phyloP scores from a whole-genome alignment of 352 stramenopile genomes.

The Globisporangium takayamanum region DNA sequence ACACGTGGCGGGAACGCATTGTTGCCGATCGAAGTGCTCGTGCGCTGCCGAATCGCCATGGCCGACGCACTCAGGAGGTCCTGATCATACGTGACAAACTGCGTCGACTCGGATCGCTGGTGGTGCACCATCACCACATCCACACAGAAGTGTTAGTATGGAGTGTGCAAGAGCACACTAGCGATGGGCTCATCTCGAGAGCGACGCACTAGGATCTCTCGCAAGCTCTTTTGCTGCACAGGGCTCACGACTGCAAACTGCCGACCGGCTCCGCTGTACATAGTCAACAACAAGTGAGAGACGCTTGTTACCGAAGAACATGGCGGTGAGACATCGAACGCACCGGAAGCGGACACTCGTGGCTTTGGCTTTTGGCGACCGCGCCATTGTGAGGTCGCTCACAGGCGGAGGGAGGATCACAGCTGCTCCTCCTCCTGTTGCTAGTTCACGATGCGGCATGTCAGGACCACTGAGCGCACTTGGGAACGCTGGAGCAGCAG shows the following conservation, averaged over 20 bases:
- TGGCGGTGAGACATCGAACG: background rate
- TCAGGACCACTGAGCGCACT: slow-evolving; percentile 2
- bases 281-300: background rate
- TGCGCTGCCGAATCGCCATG: slow-evolving; percentile 43
- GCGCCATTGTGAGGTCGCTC: slow-evolving; percentile 19
- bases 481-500: slow-evolving; percentile 21
- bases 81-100: slow-evolving; percentile 35
- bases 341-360: slow-evolving; percentile 43
- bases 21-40: slow-evolving; percentile 13
- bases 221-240: slow-evolving; percentile 12
- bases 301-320: background rate
- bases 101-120: slow-evolving; percentile 28
- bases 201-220: slow-evolving; percentile 35
- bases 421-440: slow-evolving; percentile 8
- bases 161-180: background rate
- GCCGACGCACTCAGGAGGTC: slow-evolving; percentile 51
- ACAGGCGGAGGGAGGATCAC: slow-evolving; percentile 36
- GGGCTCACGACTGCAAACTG: slow-evolving; percentile 47
- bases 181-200: too few species aligned
- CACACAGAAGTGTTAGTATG: slow-evolving; percentile 1
- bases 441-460: slow-evolving; percentile 5
- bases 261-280: slow-evolving; percentile 33
- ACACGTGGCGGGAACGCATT: slow-evolving; percentile 3
- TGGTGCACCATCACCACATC: background rate
- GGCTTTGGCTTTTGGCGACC: slow-evolving; percentile 41